Base-by-base conservation (phyloP, 1,284 basidiomycete species). In the Cerioporus squamosus region DNA sequence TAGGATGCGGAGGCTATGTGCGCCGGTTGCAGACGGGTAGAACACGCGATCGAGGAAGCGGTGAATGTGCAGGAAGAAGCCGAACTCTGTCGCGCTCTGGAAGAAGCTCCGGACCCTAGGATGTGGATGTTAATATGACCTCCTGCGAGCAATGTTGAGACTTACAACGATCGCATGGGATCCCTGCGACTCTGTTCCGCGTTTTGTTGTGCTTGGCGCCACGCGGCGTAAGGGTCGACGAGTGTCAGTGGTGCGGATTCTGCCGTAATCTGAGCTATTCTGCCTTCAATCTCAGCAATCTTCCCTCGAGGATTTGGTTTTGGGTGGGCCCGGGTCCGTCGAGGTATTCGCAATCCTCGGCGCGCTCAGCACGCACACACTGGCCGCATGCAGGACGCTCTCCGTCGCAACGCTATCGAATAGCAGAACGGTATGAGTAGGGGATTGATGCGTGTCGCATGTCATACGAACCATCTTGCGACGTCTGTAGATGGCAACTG, bases 21-120 rank as follows among this genome's bases (percentile, higher is more conserved):
- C 62, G 50, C 65, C 58, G 49, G 64, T 59, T 59, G 67, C 54
- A 51, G 69, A 26, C 63, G 64, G 57, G 39, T 57, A 40, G 55
- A 60, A 70, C 33, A 71, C 67, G 50, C 60, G 63, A 51, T 60
- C 63, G 31, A 75, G 59, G 55, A 79, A 78, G 26, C 74, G 73
- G 12, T 68, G 56, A 17, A 67, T 59, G 60, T 79, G 66, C n/a
- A 81, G 68, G 66, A 80, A 79, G 54, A 80, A 79, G 2, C 78
- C 77, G 48, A 77, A 72, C 33, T 75, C 71, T 22, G 69, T 68
- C 22, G 71, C 67, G 51, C 79, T 72, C 20, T 69, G 66, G 31
- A 76, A 57, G 62, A 81, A 79, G 15, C 43, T 42, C 24, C 44
- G 52, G 24, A 61, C 44, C 23, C 60, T 64, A 56, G 36, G 50